These are phyloP conservation scores for Leptodermis oblonga DNA, from an alignment of 257 asterid genomes.

Conservation along the genomic window DNA sequence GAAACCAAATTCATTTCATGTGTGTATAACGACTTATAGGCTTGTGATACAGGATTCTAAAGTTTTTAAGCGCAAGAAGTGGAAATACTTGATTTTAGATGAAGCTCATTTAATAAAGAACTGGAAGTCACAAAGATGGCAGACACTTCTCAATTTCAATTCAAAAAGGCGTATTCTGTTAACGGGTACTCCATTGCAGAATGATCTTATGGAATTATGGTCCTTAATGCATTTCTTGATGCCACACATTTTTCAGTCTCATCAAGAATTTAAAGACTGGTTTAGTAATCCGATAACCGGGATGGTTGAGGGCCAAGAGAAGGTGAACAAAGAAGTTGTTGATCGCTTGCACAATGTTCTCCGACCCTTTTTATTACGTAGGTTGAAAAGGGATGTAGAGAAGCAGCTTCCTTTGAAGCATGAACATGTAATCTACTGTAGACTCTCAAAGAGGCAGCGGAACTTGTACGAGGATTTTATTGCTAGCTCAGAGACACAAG, in stretches of 20 bases:
- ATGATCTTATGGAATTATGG: slow-evolving; percentile 99
- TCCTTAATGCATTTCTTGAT: slow-evolving; percentile 99
- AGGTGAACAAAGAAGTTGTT: slow-evolving; percentile 91
- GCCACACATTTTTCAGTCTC: slow-evolving; percentile 99
- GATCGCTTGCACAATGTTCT: slow-evolving; percentile 99
- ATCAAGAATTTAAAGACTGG: slow-evolving; percentile 99
- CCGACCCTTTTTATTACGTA: slow-evolving; percentile 94
- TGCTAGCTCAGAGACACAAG: slow-evolving; percentile 99
- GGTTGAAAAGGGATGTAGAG: slow-evolving; percentile 96
- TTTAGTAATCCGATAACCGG: slow-evolving; percentile 94
- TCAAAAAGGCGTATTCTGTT: slow-evolving; percentile 96
- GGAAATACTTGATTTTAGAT: slow-evolving; percentile 95
- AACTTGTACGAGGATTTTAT: slow-evolving; percentile 95
- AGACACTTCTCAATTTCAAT: slow-evolving; percentile 92
- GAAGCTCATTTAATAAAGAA: slow-evolving; percentile 97
- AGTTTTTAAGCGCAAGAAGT: slow-evolving; percentile 96
- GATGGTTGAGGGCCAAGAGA: slow-evolving; percentile 99
- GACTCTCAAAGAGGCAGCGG: slow-evolving; percentile 97
- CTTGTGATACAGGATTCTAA: slow-evolving; percentile 96
- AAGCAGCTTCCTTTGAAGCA: slow-evolving; percentile 94
- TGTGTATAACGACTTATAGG: slow-evolving; percentile 95
- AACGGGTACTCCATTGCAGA: slow-evolving; percentile 97
- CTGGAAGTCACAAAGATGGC: slow-evolving; percentile 99
- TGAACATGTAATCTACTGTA: slow-evolving; percentile 87
- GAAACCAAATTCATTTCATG: slow-evolving; percentile 91